These are phyloP conservation scores for Penicillium verhagenii DNA, from an alignment of 495 filamentous ascomycete genomes.

Conservation along the genomic window DNA sequence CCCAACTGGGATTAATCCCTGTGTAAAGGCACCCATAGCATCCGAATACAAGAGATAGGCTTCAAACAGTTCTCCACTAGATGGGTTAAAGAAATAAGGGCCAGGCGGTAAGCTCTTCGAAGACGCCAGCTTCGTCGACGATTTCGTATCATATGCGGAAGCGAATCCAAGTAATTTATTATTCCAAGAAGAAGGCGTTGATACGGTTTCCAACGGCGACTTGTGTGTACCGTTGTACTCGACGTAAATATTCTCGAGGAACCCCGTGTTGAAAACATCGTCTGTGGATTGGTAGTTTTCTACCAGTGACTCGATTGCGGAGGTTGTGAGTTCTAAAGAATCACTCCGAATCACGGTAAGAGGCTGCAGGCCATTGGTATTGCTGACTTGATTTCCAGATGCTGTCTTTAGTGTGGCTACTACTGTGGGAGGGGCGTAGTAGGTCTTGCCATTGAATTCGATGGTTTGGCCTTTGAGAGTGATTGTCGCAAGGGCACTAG, in stretches of 20 bases:
- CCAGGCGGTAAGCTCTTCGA: conserved; percentile 34
- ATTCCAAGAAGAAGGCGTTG: not conserved
- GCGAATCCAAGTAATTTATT: not conserved
- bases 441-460: not conserved
- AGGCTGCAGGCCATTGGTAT: not conserved
- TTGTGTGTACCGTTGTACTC: not conserved
- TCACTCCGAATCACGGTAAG: not conserved
- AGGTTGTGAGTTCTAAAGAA: not conserved
- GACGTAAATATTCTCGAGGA: not conserved
- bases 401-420: not conserved
- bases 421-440: not conserved
- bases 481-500: not conserved
- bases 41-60: conserved; percentile 45
- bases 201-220: not conserved
- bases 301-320: not conserved
- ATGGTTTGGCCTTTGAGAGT: not conserved
- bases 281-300: not conserved
- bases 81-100: conserved; percentile 46
- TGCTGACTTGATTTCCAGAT: not conserved
- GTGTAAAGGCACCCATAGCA: conserved; percentile 36
- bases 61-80: conserved; percentile 35
- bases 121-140: not conserved
- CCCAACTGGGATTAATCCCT: conserved; percentile 32
- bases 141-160: not conserved
- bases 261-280: conserved; percentile 1